Base-by-base conservation (phyloP, 2,329 filamentous ascomycete species). In the Ophiostoma sp. region DNA sequence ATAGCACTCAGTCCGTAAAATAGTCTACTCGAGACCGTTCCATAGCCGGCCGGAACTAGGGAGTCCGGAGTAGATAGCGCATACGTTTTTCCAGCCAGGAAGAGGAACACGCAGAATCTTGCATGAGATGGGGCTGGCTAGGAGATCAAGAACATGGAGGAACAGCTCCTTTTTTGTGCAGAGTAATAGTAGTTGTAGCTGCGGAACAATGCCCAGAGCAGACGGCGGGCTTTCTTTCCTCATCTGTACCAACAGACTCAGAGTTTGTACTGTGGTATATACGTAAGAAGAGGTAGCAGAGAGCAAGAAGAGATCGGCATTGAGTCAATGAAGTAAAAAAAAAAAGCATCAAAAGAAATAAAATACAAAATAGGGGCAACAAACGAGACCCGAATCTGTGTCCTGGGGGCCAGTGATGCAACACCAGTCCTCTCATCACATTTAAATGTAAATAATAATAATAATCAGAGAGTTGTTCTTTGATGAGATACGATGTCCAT, bases 141-240 rank as follows among this genome's bases (percentile, higher is more conserved):
- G 11, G n/a, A 54, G 48, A 57, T 5, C 13, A n/a, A 17, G 44
- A 48, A 48, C n/a, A 57, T 27, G 13, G 31, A 64, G 27, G 57
- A 27, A 57, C 3, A 27, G 23, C 52, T 57, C 52, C 52, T 31
- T 57, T 13, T 27, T 27, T 3, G 8, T 11, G 10, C n/a, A 54
- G 15, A 5, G 4, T 6, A 17, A 48, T 48, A 17, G 20, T 20
- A 1, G 17, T 48, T 17, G 17, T 20, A n/a, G 17, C 44, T 48
- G 44, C 10, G 31, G 54, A 60, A 60, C 54, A 60, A 60, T 11
- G 3, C 10, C 11, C 3, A 57, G 27, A 11, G 27, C 27, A n/a
- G 60, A 36, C 60, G 60, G 60, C 60, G 60, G 60, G 60, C 60
- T 64, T 64, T 64, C 15, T 64, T 64, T 64, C 60, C 60, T 64